Base-by-base conservation (phyloP, 768 basidiomycete species). In the Amanita thiersii region DNA sequence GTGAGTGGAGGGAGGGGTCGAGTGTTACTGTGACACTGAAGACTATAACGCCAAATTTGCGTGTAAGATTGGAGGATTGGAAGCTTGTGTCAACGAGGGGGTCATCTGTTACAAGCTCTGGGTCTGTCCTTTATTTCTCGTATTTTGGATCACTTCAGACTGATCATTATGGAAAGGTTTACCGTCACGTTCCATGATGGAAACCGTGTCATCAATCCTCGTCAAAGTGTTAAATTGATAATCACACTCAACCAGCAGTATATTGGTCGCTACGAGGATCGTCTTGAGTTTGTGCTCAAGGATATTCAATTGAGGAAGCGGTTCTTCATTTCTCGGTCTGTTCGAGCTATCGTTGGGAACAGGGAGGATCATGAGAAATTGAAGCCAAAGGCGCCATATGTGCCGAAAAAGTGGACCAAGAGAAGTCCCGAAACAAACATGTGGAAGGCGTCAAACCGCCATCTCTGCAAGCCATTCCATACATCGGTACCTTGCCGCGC, bases 231-330 rank as follows among this genome's bases (percentile, higher is more conserved):
- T 20, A 40, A 43, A 2, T 47, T 76, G 18, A 40, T 35, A 0
- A 41, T 75, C 15, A 55, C 45, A 0, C 60, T 75, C 21, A 52
- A 46, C 3, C 62, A 69, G 35, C 23, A 28, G 0, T 51, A 63
- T 38, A 56, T 61, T 21, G 79, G 80, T 7, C 61, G 72, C 2
- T 75, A 65, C 44, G 65, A 76, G 38, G 75, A 76, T 33, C 67
- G 74, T 0, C 45, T 75, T 3, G 77, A 81, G 47, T 46, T 83
- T 14, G 39, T 65, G 0, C 75, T 83, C 50, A 56, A 73, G 46
- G 73, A 78, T 46, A 50, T 53, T 0, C 60, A 61, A 18, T 58
- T 71, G 7, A 51, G 56, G 6, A 66, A 69, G 26, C 56, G 48
- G 1, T 79, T 79, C 49, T 47, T 70, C 9, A 79, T 81, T 26